Evolutionary conservation across 75 land plant species (phyloP), one percentile per base, ranked within the genome.

Genomic region (Pinus taeda): DNA sequence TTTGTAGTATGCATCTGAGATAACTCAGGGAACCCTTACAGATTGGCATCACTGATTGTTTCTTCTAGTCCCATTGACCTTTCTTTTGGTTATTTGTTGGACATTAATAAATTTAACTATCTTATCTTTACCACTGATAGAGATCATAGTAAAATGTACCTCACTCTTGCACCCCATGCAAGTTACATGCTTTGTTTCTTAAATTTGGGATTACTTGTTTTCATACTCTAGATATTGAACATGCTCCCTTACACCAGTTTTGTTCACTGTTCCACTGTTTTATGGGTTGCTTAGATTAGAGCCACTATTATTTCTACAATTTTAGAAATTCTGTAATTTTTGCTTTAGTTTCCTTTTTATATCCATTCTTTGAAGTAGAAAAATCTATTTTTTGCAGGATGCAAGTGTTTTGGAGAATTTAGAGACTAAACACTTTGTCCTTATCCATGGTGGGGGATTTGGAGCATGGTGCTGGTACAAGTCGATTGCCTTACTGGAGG

Each of bases 381-480:
- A 7, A 20, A 57, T 67, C 62, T 81, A 60, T 72, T 49, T 13
- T 74, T 49, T 78, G 26, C 87, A 90, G 95, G 77, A 60, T 53
- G 74, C 65, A 49, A 75, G 64, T 45, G 24, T 77, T 59, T 15
- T 84, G 15, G 93, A 90, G 13, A 92, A 85, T 74, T 20, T 90
- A 33, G 81, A 90, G 42, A 79, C 74, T 24, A 92, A 88, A 72
- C 91, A 92, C 61, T 75, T 94, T 85, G 84, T 94, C 64, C 78
- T 94, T 33, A 74, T 94, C 42, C 97, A 94, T 74, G 97, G 97
- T 74, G 97, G 89, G 79, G 97, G 97, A 21, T 91, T 89, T 90
- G 97, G 97, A 74, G 97, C 97, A 12, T 94, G 97, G 97, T 94
- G 94, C 76, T 94, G 97, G 97, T 94, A 92, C 74, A 94, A 94